phyloP scores from a whole-genome alignment of 106 monocot genomes.

The Phalaenopsis aphrodite region DNA sequence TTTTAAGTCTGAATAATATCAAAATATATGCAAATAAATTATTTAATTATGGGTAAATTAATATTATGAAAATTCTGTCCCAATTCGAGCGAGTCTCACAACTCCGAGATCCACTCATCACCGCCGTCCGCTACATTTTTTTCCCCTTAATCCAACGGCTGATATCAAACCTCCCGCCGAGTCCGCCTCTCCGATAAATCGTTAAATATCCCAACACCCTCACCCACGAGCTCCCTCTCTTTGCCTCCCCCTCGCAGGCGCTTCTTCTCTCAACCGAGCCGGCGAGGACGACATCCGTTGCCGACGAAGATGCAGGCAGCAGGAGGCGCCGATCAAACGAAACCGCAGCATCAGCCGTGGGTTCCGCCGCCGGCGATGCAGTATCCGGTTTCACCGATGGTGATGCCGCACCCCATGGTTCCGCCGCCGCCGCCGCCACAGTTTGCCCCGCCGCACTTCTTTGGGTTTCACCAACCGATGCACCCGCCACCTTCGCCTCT shows the following conservation, averaged over 20 bases:
- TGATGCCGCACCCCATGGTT: conserved; percentile 3
- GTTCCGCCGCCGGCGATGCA: conserved; percentile 1
- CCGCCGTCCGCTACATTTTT: neutral
- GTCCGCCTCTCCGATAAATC: conserved; percentile 7
- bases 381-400: conserved; percentile 9
- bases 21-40: no score
- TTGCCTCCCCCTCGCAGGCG: neutral
- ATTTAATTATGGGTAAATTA: no score
- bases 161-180: neutral
- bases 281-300: neutral
- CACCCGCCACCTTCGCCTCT: conserved; percentile 6
- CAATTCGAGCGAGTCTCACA: neutral
- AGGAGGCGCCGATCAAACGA: neutral
- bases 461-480: conserved; percentile 5
- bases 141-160: conserved; percentile 1
- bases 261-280: neutral
- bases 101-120: conserved; percentile 6
- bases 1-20: no score
- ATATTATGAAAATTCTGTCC: no score
- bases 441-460: conserved; percentile 1
- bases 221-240: neutral
- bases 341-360: conserved; percentile 1
- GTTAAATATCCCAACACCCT: neutral
- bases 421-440: conserved; percentile 4
- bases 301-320: neutral